phyloP scores from a whole-genome alignment of 345 rosid genomes.

The Pugionium cornutum region DNA sequence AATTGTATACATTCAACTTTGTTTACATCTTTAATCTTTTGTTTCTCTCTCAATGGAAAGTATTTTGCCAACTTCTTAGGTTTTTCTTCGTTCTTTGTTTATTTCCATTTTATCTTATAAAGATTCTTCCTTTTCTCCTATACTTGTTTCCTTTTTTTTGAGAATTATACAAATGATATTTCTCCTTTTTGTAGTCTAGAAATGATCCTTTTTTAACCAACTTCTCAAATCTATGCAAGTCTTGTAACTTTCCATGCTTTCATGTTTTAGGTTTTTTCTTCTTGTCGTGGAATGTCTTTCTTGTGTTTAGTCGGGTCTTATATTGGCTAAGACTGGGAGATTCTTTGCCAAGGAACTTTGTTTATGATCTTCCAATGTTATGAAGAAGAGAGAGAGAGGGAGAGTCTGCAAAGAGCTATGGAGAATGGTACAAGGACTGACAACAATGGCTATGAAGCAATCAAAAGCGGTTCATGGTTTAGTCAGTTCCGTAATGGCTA shows the following conservation, averaged over 20 bases:
- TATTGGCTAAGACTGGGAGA: not conserved
- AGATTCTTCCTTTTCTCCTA: not conserved
- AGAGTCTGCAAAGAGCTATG: constrained; percentile 42
- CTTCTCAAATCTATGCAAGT: not conserved
- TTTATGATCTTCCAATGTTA: constrained; percentile 39
- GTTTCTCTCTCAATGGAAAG: constrained; percentile 17
- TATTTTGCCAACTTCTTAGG: constrained; percentile 10
- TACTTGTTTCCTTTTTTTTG: not conserved
- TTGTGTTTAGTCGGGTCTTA: constrained; percentile 7
- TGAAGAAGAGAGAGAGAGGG: constrained; percentile 45
- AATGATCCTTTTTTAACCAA: not conserved
- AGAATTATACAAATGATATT: no score
- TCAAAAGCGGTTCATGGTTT: constrained; percentile 67
- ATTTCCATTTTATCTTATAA: not conserved
- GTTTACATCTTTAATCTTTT: constrained; percentile 31
- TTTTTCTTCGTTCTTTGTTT: not conserved
- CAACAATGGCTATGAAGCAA: constrained; percentile 38
- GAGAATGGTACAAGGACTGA: constrained; percentile 48
- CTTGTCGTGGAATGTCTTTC: not conserved
- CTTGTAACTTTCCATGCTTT: constrained; percentile 7
- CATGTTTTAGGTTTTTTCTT: not conserved
- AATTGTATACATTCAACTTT: constrained; percentile 12
- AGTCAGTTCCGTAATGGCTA: constrained; percentile 70
- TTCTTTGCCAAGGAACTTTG: not conserved
- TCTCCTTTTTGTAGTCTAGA: not conserved